Evolutionary conservation across 352 stramenopile genomes (phyloP).

Genomic region (Globisporangium paddicum): DNA sequence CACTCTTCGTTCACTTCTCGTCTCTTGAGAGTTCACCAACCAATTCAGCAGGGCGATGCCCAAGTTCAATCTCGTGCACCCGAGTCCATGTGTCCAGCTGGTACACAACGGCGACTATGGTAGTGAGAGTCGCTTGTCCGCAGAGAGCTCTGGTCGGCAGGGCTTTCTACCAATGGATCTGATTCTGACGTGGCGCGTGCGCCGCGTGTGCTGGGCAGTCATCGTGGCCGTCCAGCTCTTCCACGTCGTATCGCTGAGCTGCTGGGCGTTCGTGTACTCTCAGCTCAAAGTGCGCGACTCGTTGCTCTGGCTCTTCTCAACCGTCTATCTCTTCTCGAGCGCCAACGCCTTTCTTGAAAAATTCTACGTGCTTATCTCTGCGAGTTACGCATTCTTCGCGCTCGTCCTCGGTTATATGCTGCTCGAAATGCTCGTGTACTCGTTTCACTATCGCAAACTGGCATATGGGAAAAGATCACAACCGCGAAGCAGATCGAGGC

Average conservation of each 20-base stretch:
- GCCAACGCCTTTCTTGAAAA: background rate
- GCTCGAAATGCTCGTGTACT: constrained; percentile 7
- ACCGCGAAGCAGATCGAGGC: background rate
- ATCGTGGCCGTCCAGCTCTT: constrained; percentile 9
- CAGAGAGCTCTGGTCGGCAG: background rate
- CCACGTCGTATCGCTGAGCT: background rate
- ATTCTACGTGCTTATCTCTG: background rate
- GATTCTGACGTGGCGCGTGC: background rate
- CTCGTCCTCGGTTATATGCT: background rate
- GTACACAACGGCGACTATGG: background rate
- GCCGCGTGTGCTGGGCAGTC: background rate
- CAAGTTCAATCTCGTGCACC: constrained; percentile 2
- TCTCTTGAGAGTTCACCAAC: background rate
- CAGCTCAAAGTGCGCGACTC: constrained; percentile 1
- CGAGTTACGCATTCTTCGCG: constrained; percentile 5
- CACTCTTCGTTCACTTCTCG: background rate
- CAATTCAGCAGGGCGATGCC: background rate
- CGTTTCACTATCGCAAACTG: constrained; percentile 2
- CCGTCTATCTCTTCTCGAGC: constrained; percentile 5
- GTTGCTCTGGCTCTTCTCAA: constrained; percentile 7
- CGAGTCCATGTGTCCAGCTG: background rate
- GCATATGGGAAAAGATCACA: background rate
- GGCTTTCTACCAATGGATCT: constrained; percentile 4
- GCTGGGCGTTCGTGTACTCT: constrained; percentile 3
- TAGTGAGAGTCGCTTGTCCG: background rate